phyloP scores from a whole-genome alignment of 2,329 filamentous ascomycete genomes.

The Epichloe brachyelytri region DNA sequence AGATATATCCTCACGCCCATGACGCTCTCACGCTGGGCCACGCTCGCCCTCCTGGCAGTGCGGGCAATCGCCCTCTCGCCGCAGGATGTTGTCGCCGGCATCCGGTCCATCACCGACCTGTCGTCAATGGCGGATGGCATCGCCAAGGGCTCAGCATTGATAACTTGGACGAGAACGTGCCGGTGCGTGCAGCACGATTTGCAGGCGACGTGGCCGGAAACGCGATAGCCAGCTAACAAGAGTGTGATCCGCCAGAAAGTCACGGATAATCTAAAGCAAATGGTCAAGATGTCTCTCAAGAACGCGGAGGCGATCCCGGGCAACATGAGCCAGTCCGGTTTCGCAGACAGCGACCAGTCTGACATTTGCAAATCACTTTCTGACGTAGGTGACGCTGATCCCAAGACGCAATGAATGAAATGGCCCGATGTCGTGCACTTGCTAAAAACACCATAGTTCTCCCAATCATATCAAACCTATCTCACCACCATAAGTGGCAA shows the following conservation, averaged over 20 bases:
- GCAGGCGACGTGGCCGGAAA: not conserved
- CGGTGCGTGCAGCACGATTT: not conserved
- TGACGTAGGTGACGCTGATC: slow-evolving; percentile 2
- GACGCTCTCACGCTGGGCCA: too few species aligned
- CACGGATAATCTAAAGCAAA: not conserved
- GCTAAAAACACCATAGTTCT: slow-evolving; percentile 4
- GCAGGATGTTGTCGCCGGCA: not conserved
- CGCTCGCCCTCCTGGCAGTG: not conserved
- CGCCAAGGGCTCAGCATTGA: not conserved
- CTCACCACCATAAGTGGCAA: slow-evolving; percentile 8
- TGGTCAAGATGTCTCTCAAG: not conserved
- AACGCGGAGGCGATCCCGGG: not conserved
- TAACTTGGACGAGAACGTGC: not conserved
- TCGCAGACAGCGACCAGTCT: slow-evolving; percentile 5
- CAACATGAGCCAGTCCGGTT: not conserved
- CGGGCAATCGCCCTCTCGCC: not conserved
- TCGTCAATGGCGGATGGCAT: slow-evolving; percentile 5
- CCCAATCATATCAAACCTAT: slow-evolving; percentile 7
- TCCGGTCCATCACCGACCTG: slow-evolving; percentile 5
- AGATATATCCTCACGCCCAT: too few species aligned
- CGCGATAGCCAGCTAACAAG: not conserved
- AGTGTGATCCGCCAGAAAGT: not conserved
- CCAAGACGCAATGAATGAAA: too few species aligned
- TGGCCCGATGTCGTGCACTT: not conserved
- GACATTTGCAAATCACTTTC: slow-evolving; percentile 8